A percentile compares a stretch with the other conserved stretches of the same genome.
Evolutionary conservation across 768 basidiomycete species (phyloP).

Genomic region (Trametes meyenii): DNA sequence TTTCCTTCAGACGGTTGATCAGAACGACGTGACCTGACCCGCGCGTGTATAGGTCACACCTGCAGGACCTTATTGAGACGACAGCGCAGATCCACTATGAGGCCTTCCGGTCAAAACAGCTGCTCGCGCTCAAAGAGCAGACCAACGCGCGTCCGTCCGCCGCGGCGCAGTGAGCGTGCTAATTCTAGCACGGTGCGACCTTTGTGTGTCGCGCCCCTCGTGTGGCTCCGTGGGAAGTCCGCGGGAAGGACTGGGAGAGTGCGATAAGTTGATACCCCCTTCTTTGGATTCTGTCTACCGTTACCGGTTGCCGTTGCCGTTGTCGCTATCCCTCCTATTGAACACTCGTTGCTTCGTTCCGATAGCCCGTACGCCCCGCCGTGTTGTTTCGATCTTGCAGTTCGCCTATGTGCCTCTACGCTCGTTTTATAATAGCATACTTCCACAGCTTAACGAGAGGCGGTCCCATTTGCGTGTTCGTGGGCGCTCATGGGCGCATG

Average conservation of each 20-base stretch:
- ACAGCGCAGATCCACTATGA: slow-evolving; percentile 99
- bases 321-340: not conserved
- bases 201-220: not conserved
- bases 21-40: not conserved
- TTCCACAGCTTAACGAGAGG: not conserved
- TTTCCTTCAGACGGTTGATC: too few species aligned
- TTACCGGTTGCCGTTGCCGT: slow-evolving; percentile 11
- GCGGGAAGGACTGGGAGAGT: slow-evolving; percentile 8
- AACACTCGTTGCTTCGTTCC: slow-evolving; percentile 21
- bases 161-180: slow-evolving; percentile 20
- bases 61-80: slow-evolving; percentile 98
- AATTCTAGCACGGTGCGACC: not conserved
- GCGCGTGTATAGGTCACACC: slow-evolving; percentile 68
- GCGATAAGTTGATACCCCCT: slow-evolving; percentile 26
- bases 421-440: slow-evolving; percentile 29
- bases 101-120: slow-evolving; percentile 98
- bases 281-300: slow-evolving; percentile 16
- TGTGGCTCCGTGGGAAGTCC: not conserved
- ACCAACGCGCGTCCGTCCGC: slow-evolving; percentile 66
- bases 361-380: slow-evolving; percentile 12
- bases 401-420: slow-evolving; percentile 27
- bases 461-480: too few species aligned
- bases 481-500: too few species aligned
- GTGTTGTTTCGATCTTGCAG: slow-evolving; percentile 21
- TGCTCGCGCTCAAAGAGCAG: slow-evolving; percentile 95